Conservation (phyloP, 2,329 filamentous ascomycete species). For the Chrysoporthe deuterocubensis region DNA sequence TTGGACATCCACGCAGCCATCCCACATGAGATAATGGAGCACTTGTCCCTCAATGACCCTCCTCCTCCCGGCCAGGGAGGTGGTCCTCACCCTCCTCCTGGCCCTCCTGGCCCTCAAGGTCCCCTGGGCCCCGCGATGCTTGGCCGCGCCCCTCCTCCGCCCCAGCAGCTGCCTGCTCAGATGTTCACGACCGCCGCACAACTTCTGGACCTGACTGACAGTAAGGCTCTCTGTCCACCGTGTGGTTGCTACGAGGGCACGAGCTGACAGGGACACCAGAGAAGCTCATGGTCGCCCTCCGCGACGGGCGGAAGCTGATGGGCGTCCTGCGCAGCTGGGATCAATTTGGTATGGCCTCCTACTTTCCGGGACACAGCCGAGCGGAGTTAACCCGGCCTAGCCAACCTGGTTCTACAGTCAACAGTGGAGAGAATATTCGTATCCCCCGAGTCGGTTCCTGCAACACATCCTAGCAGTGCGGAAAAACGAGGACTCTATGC, state of each 20-base stretch:
- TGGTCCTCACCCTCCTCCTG: slow-evolving; percentile 34
- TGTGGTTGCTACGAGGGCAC: slow-evolving; percentile 4
- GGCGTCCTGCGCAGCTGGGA: slow-evolving; percentile 95
- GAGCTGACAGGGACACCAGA: slow-evolving; percentile 57
- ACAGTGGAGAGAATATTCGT: slow-evolving; percentile 89
- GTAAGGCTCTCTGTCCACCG: slow-evolving; percentile 57
- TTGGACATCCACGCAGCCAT: slow-evolving; percentile 21
- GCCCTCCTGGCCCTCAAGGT: slow-evolving; percentile 30
- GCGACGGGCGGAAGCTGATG: slow-evolving; percentile 92
- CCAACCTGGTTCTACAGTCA: slow-evolving; percentile 89
- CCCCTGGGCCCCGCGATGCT: slow-evolving; percentile 32
- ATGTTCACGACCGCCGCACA: slow-evolving; percentile 99
- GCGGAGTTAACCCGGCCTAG: slow-evolving; percentile 33
- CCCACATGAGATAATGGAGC: slow-evolving; percentile 54
- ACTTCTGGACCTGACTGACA: slow-evolving; percentile 94
- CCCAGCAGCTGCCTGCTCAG: slow-evolving; percentile 71
- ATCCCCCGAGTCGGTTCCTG: slow-evolving; percentile 48
- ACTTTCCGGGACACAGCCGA: not conserved
- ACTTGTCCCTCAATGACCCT: slow-evolving; percentile 54
- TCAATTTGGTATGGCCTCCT: slow-evolving; percentile 77
- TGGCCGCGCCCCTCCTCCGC: slow-evolving; percentile 34
- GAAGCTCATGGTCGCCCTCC: slow-evolving; percentile 89
- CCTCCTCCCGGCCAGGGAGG: slow-evolving; percentile 45
- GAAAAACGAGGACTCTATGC: slow-evolving; percentile 67
- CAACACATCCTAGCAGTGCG: slow-evolving; percentile 39